Percentiles rank a stretch among this genome's conserved stretches.
phyloP scores from a whole-genome alignment of 495 filamentous ascomycete species.

The Penicillium ochrochloron region DNA sequence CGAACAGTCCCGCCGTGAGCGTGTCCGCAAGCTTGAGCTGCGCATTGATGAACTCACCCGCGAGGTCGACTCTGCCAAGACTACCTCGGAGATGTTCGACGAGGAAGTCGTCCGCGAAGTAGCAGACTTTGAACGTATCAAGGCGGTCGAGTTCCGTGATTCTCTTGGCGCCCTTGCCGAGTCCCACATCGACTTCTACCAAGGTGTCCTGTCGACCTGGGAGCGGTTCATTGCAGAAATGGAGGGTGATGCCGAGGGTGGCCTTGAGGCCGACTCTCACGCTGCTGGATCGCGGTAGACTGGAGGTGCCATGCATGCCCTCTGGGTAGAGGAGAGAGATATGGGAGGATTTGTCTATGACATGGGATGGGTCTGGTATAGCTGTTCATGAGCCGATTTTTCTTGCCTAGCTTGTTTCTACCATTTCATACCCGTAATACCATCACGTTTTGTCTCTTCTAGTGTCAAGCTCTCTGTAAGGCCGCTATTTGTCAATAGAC shows the following conservation, averaged over 20 bases:
- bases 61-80: slow-evolving; percentile 85
- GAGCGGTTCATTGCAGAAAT: slow-evolving; percentile 87
- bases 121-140: slow-evolving; percentile 93
- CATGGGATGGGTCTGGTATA: slow-evolving; percentile 21
- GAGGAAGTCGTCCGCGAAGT: slow-evolving; percentile 94
- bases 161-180: slow-evolving; percentile 83
- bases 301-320: neutral
- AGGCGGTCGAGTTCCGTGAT: slow-evolving; percentile 87
- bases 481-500: no score
- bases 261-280: slow-evolving; percentile 23
- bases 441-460: slow-evolving; percentile 16
- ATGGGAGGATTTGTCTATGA: slow-evolving; percentile 4
- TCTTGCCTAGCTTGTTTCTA: slow-evolving; percentile 25
- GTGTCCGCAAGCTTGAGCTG: slow-evolving; percentile 85
- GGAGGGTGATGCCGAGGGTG: slow-evolving; percentile 62
- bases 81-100: slow-evolving; percentile 83
- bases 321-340: neutral
- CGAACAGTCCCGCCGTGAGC: slow-evolving; percentile 84
- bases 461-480: neutral
- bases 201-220: slow-evolving; percentile 80
- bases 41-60: slow-evolving; percentile 86
- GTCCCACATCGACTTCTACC: slow-evolving; percentile 86
- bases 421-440: slow-evolving; percentile 35
- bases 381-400: slow-evolving; percentile 23
- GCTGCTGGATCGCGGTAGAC: slow-evolving; percentile 18